Evolutionary conservation across 2,329 filamentous ascomycete species (phyloP), one percentile per base, ranked within the genome.

Genomic region (Epichloe hybrida): DNA sequence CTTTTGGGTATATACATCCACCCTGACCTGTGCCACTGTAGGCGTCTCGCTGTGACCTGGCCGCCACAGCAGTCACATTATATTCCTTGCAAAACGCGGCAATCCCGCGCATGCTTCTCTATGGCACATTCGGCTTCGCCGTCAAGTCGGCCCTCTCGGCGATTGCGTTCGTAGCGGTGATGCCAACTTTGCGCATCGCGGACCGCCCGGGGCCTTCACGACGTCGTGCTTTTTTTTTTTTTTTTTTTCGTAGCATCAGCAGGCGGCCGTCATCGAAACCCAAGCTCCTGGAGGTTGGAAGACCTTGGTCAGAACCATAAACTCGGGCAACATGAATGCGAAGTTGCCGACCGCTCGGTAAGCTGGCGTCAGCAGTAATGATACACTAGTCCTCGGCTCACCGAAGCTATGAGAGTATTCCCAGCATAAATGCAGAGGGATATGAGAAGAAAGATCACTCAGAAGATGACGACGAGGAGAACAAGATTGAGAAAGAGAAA

Each of bases 1-100:
- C 48, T 27, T 42, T 36, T 41, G 40, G 40, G 48, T 53, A 48
- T 53, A 50, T 51, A 50, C 45, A 48, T 27, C 27, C 41, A 48
- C 48, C 20, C 45, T 23, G 34, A 23, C 15, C 7, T 34, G 27
- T 45, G 44, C 34, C 34, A 21, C 7, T 5, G 35, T 21, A 21
- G 21, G 23, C 23, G 15, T 13, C 12, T 20, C 20, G 31, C 34
- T 35, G 44, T 36, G 9, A 21, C 44, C n/a, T 39, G 20, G 31
- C 31, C n/a, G 35, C 38, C 34, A 17, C 27, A 5, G n/a, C n/a
- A 5, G n/a, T 35, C 34, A 46, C n/a, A 46, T 46, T 34, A n/a
- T 5, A 34, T 13, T 35, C 42, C 42, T 45, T 34, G 42, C 27
- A 31, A 35, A 34, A 7, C 21, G 15, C 4, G 12, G n/a, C 40